A percentile compares a stretch with the other conserved stretches of the same genome.
phyloP scores from a whole-genome alignment of 495 filamentous ascomycete genomes.

The Daldinia grandis region DNA sequence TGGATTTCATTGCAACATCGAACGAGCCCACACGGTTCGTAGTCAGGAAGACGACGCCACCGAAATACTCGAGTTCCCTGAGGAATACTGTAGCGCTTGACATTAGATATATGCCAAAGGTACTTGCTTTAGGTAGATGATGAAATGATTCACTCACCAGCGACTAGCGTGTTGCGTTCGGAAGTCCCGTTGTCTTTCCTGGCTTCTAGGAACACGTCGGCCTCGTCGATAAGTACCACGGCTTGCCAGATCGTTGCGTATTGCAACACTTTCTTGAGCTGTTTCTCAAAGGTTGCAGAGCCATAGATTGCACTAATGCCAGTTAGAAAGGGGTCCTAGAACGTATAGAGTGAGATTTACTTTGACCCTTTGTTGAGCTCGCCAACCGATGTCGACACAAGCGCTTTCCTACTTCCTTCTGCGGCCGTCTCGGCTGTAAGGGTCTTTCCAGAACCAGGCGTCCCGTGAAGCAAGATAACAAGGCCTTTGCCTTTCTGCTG shows the following conservation, averaged over 20 bases:
- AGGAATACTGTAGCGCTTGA: conserved; percentile 63
- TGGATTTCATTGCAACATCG: conserved; percentile 65
- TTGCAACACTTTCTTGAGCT: conserved; percentile 81
- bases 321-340: conserved; percentile 36
- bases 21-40: conserved; percentile 62
- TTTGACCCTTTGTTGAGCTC: conserved; percentile 37
- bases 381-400: conserved; percentile 41
- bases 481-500: conserved; percentile 70
- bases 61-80: conserved; percentile 56
- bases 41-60: conserved; percentile 59
- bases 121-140: background rate
- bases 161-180: conserved; percentile 56
- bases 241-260: conserved; percentile 65
- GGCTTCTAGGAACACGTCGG: conserved; percentile 57
- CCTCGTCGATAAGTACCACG: conserved; percentile 60
- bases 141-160: conserved; percentile 24
- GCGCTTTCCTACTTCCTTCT: conserved; percentile 39
- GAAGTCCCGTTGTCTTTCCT: conserved; percentile 48
- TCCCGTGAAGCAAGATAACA: conserved; percentile 59
- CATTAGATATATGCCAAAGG: conserved; percentile 61
- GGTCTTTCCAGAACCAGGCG: conserved; percentile 66
- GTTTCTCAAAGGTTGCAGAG: conserved; percentile 63
- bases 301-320: conserved; percentile 37
- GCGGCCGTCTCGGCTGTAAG: conserved; percentile 58
- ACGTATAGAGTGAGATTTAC: conserved; percentile 7